These are phyloP conservation scores for Parmelia sp. DNA, from an alignment of 495 filamentous ascomycete genomes.

Conservation along the genomic window DNA sequence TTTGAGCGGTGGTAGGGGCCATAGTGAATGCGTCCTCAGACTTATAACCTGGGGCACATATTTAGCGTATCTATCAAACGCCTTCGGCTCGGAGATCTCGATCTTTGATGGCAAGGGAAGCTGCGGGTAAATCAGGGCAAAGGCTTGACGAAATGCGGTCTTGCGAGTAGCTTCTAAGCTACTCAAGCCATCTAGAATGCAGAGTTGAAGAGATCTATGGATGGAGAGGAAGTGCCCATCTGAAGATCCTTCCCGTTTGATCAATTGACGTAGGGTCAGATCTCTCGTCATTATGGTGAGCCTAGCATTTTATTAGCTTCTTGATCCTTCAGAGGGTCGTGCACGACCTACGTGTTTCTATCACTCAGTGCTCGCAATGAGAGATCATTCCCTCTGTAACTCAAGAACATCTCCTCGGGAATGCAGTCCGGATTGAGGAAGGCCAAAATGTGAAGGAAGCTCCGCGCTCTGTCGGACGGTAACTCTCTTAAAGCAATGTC, in stretches of 20 bases:
- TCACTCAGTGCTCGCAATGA: slow-evolving; percentile 12
- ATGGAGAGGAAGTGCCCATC: slow-evolving; percentile 9
- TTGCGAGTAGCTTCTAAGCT: not conserved
- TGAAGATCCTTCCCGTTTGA: slow-evolving; percentile 17
- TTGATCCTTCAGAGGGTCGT: slow-evolving; percentile 1
- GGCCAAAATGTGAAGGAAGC: slow-evolving; percentile 29
- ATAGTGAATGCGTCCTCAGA: slow-evolving; percentile 21
- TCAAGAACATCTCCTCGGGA: slow-evolving; percentile 27
- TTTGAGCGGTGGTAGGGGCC: no score
- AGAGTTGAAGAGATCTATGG: slow-evolving; percentile 16
- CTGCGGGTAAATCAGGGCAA: slow-evolving; percentile 15
- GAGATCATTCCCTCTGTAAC: no score
- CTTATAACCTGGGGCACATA: slow-evolving; percentile 14
- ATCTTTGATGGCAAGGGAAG: slow-evolving; percentile 18
- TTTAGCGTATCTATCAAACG: slow-evolving; percentile 12
- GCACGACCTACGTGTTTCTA: no score
- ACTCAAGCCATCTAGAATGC: slow-evolving; percentile 7
- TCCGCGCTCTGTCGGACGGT: slow-evolving; percentile 14
- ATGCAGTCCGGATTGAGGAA: slow-evolving; percentile 27
- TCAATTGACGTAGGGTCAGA: not conserved
- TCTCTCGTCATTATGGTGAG: not conserved
- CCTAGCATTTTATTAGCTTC: not conserved
- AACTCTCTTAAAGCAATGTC: slow-evolving; percentile 28
- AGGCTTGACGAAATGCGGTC: slow-evolving; percentile 22
- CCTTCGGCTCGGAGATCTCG: slow-evolving; percentile 21